Evolutionary conservation across 495 filamentous ascomycete genomes (phyloP).

Genomic region (Polyplosphaeria fusca): DNA sequence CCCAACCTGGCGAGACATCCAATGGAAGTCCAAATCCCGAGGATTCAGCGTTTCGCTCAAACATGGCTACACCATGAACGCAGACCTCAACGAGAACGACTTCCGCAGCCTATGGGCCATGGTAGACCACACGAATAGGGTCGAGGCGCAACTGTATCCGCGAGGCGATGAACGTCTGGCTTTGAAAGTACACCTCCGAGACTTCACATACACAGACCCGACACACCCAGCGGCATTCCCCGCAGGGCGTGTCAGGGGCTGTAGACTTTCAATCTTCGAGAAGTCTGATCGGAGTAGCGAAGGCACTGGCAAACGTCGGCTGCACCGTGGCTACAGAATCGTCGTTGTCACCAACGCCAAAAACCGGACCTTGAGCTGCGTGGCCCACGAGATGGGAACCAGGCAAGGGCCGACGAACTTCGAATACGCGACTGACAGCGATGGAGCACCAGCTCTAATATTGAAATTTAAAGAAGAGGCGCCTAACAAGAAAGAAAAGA

Average conservation of each 20-base stretch:
- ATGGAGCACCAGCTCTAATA: constrained; percentile 53
- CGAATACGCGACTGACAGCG: constrained; percentile 64
- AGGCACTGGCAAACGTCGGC: constrained; percentile 61
- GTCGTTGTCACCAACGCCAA: constrained; percentile 70
- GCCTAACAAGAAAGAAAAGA: constrained; percentile 45
- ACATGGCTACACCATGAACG: constrained; percentile 62
- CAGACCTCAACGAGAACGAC: constrained; percentile 68
- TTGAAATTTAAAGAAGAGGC: constrained; percentile 63
- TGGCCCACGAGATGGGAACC: constrained; percentile 61
- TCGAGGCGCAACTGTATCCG: constrained; percentile 64
- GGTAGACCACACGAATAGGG: constrained; percentile 72
- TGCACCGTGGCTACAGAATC: constrained; percentile 74
- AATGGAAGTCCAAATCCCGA: constrained; percentile 64
- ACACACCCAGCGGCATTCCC: constrained; percentile 66
- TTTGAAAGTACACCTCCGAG: constrained; percentile 61
- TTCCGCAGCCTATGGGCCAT: constrained; percentile 75
- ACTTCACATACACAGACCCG: constrained; percentile 73
- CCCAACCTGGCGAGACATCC: constrained; percentile 72
- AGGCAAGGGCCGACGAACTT: constrained; percentile 63
- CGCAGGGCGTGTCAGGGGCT: constrained; percentile 63
- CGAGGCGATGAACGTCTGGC: constrained; percentile 62
- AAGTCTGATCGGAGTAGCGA: constrained; percentile 57
- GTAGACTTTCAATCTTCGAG: constrained; percentile 71
- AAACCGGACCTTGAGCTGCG: constrained; percentile 68
- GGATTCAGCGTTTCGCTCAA: constrained; percentile 64